Conservation (phyloP, 345 rosid genomes). For the Microthlaspi erraticum region DNA sequence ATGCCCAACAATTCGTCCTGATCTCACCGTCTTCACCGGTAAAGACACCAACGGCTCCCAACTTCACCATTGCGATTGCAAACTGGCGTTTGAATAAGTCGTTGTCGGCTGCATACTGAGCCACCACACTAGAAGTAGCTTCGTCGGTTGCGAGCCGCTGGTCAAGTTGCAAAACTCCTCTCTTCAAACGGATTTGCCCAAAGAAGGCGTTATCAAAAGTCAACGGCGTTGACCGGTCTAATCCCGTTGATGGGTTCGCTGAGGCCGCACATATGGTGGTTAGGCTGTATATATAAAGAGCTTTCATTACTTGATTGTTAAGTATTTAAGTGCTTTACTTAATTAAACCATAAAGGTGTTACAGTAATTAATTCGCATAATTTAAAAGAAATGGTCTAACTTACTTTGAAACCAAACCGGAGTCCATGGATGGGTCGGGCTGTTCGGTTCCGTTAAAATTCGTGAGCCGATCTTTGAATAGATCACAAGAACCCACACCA, state of each 20-base stretch:
- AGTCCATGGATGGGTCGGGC: conserved; percentile 61
- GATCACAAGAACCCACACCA: conserved; percentile 61
- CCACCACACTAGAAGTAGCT: conserved; percentile 50
- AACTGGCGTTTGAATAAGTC: conserved; percentile 49
- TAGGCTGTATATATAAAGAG: conserved; percentile 29
- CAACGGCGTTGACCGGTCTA: conserved; percentile 59
- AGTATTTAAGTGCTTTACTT: neutral
- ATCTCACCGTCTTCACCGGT: conserved; percentile 63
- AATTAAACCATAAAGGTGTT: neutral
- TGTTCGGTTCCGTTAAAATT: conserved; percentile 47
- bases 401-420: conserved; percentile 39
- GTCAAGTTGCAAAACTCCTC: conserved; percentile 66
- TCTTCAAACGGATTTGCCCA: conserved; percentile 47
- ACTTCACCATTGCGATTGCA: conserved; percentile 61
- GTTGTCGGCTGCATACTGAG: conserved; percentile 46
- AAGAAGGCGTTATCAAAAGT: conserved; percentile 56
- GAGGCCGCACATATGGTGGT: conserved; percentile 43
- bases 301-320: neutral
- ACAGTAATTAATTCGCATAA: too few species aligned
- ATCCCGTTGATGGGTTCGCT: conserved; percentile 52
- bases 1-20: conserved; percentile 59
- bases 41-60: conserved; percentile 58
- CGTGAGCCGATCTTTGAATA: conserved; percentile 53
- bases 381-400: neutral
- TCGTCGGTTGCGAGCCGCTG: conserved; percentile 55